These are phyloP conservation scores for Podaxis sp. DNA, from an alignment of 768 basidiomycete species.

Conservation along the genomic window DNA sequence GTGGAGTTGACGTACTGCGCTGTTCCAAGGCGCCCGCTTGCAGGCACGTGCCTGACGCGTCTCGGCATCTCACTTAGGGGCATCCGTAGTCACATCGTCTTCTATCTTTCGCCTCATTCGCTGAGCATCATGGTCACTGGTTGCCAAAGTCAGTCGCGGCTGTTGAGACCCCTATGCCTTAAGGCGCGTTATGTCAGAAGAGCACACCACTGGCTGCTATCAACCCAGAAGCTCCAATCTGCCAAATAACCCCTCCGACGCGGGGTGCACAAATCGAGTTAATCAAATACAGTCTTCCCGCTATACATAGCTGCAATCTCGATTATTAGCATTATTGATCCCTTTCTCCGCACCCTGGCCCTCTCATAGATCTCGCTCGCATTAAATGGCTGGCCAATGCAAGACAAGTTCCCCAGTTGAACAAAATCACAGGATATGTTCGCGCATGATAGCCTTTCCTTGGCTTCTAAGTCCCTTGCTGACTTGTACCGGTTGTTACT, in stretches of 20 bases:
- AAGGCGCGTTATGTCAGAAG: too few species aligned
- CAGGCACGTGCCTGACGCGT: slow-evolving; percentile 17
- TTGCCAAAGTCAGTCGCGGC: too few species aligned
- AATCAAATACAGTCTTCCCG: too few species aligned
- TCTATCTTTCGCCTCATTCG: not conserved
- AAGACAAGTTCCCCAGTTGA: not conserved
- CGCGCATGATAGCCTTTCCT: not conserved
- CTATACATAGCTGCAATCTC: too few species aligned
- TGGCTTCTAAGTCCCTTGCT: not conserved
- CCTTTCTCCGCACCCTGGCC: not conserved
- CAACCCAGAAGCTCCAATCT: too few species aligned
- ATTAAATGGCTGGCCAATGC: not conserved
- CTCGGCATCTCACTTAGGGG: not conserved
- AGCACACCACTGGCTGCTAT: too few species aligned
- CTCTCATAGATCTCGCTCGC: not conserved
- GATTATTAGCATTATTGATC: not conserved
- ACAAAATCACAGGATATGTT: not conserved
- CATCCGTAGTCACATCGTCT: not conserved
- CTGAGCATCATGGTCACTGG: not conserved
- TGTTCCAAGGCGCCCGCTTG: not conserved
- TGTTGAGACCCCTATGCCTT: too few species aligned
- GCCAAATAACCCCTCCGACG: too few species aligned
- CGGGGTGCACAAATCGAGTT: too few species aligned
- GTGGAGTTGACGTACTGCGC: slow-evolving; percentile 1
- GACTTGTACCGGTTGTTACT: not conserved